Evolutionary conservation across 1,284 basidiomycete species (phyloP), one percentile per base, ranked within the genome.

Genomic region (Heterobasidion occidentale): DNA sequence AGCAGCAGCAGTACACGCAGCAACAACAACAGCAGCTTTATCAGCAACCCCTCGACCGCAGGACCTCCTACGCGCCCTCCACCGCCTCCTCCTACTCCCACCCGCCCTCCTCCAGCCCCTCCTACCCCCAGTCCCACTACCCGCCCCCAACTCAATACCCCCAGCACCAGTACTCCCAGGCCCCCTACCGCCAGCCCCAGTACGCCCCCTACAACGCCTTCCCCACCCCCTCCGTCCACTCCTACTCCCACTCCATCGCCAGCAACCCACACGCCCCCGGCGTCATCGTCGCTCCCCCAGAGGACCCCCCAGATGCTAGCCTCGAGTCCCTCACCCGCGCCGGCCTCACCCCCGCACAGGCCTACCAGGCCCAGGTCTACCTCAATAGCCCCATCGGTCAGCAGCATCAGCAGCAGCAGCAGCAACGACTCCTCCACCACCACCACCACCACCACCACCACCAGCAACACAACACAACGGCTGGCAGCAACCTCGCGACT

Each of bases 321-420:
- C 72, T 78, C 58, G 78, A 80, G 60, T 70, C 74, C 19, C 67
- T 76, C 51, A 74, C 76, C 35, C 74, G 71, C 54, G 71, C 77
- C 44, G 84, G 81, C 7, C 76, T 89, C 56, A 87, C 87, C 7
- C 82, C 86, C 50, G 86, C 87, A 11, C 89, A 91, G 68, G 84
- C 85, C 45, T 90, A 90, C 71, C 89, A 89, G 65, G 81, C 81
- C 7, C 86, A 90, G 67, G 77, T 88, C 46, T 84, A 85, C 63
- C 71, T 71, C 57, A 79, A 74, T 63, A 74, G 68, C 60, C 69
- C 71, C 58, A 63, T 57, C 60, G 67, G 57, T 44, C 63, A 64
- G 58, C 64, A 53, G 12, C 19, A 36, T 14, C 36, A 52, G 15
- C 56, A 55, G 55, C 49, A 33, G 49, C 12, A 11, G 20, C 47